Evolutionary conservation across 208 protist genomes (phyloP).

Genomic region (Leishmania tarentolae): DNA sequence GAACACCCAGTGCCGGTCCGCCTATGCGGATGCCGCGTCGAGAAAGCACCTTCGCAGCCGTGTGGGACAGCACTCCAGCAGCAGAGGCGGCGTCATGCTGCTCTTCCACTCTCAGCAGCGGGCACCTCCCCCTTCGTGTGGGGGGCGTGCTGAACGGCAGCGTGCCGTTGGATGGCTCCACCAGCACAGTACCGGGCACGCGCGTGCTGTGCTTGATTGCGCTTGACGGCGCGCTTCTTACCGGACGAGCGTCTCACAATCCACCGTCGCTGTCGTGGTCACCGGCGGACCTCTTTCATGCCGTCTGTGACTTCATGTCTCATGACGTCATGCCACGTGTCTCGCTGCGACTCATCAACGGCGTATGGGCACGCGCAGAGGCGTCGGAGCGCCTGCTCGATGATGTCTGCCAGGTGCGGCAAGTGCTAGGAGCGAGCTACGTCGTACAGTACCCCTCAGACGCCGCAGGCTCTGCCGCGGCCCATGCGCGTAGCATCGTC

Average conservation of each 20-base stretch:
- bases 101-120: neutral
- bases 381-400: neutral
- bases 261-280: neutral
- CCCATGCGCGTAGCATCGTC: conserved; percentile 28
- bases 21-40: neutral
- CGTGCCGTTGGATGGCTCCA: conserved; percentile 33
- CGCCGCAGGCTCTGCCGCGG: neutral
- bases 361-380: conserved; percentile 4
- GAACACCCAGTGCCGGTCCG: neutral
- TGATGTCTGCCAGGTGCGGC: conserved; percentile 16
- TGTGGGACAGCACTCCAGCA: neutral
- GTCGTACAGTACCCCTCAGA: neutral
- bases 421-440: conserved; percentile 40
- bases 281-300: conserved; percentile 11
- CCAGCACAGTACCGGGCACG: neutral
- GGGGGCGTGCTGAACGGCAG: conserved; percentile 54
- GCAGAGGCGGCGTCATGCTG: neutral
- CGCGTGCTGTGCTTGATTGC: conserved; percentile 19
- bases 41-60: neutral
- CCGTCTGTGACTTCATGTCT: conserved; percentile 26
- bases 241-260: neutral
- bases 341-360: conserved; percentile 21
- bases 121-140: conserved; percentile 27
- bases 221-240: conserved; percentile 15
- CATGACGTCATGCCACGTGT: conserved; percentile 33